Evolutionary conservation across 345 rosid species (phyloP).

Genomic region (Cochlearia excelsa): DNA sequence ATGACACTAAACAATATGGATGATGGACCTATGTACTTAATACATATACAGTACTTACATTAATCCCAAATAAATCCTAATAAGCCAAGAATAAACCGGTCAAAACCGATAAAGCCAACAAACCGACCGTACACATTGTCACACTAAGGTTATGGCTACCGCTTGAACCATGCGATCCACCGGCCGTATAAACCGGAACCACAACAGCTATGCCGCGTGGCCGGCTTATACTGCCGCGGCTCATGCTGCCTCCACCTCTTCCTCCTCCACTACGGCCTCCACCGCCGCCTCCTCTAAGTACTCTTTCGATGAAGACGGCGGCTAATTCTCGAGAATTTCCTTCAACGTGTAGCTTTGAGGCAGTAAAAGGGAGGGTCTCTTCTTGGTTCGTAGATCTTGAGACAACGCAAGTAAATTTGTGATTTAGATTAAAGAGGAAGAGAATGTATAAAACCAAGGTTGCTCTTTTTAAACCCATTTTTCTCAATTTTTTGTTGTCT

Average conservation of each 20-base stretch:
- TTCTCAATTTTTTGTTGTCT: not conserved
- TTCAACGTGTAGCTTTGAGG: constrained; percentile 20
- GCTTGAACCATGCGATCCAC: constrained; percentile 20
- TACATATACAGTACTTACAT: not conserved
- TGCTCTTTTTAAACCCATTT: constrained; percentile 23
- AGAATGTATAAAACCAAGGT: constrained; percentile 24
- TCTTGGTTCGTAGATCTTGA: constrained; percentile 21
- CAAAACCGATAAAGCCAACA: constrained; percentile 18
- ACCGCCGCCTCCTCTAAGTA: constrained; percentile 12
- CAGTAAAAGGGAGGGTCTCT: constrained; percentile 1
- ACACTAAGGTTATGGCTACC: constrained; percentile 1
- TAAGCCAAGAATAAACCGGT: constrained; percentile 22
- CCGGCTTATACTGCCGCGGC: not conserved
- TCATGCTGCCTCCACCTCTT: not conserved
- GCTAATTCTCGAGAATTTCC: constrained; percentile 24
- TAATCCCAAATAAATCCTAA: not conserved
- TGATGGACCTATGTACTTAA: too few species aligned
- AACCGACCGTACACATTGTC: constrained; percentile 1
- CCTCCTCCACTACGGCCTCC: constrained; percentile 9
- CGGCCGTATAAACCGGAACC: not conserved
- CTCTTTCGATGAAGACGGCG: constrained; percentile 17
- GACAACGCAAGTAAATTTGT: constrained; percentile 14
- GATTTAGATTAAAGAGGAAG: constrained; percentile 12
- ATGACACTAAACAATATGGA: too few species aligned
- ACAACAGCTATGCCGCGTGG: not conserved